Percentiles rank a stretch among this genome's conserved stretches.
phyloP scores from a whole-genome alignment of 2,329 filamentous ascomycete genomes.

The Penicillium thymicola region DNA sequence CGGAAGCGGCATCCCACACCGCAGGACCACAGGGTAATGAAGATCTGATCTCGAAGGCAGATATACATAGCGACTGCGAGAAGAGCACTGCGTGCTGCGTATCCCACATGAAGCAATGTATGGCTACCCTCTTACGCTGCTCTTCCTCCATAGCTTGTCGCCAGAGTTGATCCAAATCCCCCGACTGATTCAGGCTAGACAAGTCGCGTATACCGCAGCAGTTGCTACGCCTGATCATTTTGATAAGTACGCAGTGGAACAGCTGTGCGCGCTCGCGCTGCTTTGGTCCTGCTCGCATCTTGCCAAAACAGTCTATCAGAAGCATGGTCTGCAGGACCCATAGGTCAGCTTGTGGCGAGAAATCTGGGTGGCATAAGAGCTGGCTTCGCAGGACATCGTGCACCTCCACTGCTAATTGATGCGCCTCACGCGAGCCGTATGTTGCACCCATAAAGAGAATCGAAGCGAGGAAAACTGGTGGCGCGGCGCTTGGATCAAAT shows the following conservation, averaged over 20 bases:
- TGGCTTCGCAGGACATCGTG: constrained; percentile 59
- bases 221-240: constrained; percentile 53
- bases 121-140: constrained; percentile 58
- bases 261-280: constrained; percentile 63
- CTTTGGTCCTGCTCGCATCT: constrained; percentile 59
- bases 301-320: constrained; percentile 63
- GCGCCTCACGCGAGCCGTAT: constrained; percentile 57
- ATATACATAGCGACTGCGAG: constrained; percentile 66
- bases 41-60: constrained; percentile 59
- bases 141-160: constrained; percentile 54
- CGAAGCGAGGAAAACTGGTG: constrained; percentile 54
- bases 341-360: constrained; percentile 57
- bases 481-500: constrained; percentile 50
- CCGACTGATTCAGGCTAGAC: constrained; percentile 32
- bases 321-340: constrained; percentile 62
- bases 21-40: constrained; percentile 54
- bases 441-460: constrained; percentile 61
- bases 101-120: constrained; percentile 65
- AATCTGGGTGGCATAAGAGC: constrained; percentile 57
- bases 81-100: constrained; percentile 63
- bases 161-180: constrained; percentile 50
- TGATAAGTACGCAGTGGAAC: constrained; percentile 56
- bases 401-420: constrained; percentile 60
- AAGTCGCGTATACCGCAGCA: constrained; percentile 48
- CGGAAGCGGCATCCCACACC: constrained; percentile 57